These are phyloP conservation scores for Trypethelium eluteriae DNA, from an alignment of 495 filamentous ascomycete genomes.

Conservation along the genomic window DNA sequence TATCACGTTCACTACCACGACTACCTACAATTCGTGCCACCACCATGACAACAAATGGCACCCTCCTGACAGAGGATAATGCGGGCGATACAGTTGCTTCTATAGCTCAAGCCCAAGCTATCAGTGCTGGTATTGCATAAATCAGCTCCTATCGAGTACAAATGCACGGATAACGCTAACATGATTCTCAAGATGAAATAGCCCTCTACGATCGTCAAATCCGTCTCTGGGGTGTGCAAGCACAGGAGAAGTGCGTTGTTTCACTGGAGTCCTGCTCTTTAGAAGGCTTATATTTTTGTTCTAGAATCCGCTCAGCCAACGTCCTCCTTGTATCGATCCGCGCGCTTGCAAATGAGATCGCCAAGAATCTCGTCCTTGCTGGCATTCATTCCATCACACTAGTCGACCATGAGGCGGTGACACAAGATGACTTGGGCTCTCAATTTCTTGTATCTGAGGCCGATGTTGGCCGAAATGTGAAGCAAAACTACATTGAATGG, in stretches of 20 bases:
- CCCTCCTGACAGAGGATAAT: conserved; percentile 21
- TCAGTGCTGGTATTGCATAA: conserved; percentile 44
- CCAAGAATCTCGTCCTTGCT: conserved; percentile 94
- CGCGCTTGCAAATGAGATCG: conserved; percentile 88
- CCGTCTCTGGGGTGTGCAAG: conserved; percentile 94
- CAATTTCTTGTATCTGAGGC: conserved; percentile 78
- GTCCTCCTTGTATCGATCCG: conserved; percentile 83
- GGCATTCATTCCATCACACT: conserved; percentile 89
- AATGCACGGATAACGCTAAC: not conserved
- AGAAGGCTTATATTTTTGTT: not conserved
- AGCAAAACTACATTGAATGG: conserved; percentile 13
- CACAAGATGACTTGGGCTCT: conserved; percentile 72
- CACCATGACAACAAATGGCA: conserved; percentile 21
- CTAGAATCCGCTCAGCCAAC: conserved; percentile 77
- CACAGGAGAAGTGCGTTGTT: conserved; percentile 62
- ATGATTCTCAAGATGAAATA: conserved; percentile 66
- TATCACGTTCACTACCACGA: not conserved
- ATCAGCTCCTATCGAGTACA: not conserved
- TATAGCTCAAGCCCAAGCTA: conserved; percentile 38
- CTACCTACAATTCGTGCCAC: too few relatives aligned
- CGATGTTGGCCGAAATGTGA: conserved; percentile 69
- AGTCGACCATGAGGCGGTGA: conserved; percentile 69
- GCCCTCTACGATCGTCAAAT: conserved; percentile 97
- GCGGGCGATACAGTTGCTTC: conserved; percentile 24
- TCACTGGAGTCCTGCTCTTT: too few relatives aligned